phyloP scores from a whole-genome alignment of 192 early-diverging fungal species.

The Mortierella hygrophila region DNA sequence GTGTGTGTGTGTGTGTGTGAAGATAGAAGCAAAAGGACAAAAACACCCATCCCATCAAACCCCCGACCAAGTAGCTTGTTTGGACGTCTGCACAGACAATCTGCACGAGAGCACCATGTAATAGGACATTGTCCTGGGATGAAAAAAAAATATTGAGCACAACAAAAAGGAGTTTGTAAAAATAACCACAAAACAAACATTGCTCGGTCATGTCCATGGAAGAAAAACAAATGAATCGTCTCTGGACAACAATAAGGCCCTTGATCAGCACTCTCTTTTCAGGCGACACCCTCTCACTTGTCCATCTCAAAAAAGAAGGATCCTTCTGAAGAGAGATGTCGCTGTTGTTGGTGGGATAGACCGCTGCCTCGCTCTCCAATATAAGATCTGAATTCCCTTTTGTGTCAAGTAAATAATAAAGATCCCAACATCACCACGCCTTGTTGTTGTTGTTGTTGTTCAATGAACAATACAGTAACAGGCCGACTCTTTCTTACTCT shows the following conservation, averaged over 20 bases:
- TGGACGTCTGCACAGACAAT: constrained; percentile 2
- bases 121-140: not conserved
- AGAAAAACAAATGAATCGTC: not conserved
- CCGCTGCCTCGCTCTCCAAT: not conserved
- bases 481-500: too few species aligned
- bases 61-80: not conserved
- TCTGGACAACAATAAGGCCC: not conserved
- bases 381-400: not conserved
- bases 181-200: not conserved
- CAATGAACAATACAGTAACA: too few species aligned
- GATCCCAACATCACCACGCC: not conserved
- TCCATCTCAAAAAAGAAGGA: too few species aligned
- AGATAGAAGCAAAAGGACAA: not conserved
- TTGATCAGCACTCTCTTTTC: not conserved
- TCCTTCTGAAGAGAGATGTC: too few species aligned
- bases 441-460: too few species aligned
- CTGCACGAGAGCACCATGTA: constrained; percentile 1
- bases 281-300: too few species aligned
- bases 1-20: not conserved
- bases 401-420: not conserved
- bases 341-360: too few species aligned
- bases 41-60: not conserved
- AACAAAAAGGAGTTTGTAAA: not conserved
- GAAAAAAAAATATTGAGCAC: not conserved
- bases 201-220: not conserved